Base-by-base conservation (phyloP, 352 stramenopile species). In the Phytophthora pseudosyringae region DNA sequence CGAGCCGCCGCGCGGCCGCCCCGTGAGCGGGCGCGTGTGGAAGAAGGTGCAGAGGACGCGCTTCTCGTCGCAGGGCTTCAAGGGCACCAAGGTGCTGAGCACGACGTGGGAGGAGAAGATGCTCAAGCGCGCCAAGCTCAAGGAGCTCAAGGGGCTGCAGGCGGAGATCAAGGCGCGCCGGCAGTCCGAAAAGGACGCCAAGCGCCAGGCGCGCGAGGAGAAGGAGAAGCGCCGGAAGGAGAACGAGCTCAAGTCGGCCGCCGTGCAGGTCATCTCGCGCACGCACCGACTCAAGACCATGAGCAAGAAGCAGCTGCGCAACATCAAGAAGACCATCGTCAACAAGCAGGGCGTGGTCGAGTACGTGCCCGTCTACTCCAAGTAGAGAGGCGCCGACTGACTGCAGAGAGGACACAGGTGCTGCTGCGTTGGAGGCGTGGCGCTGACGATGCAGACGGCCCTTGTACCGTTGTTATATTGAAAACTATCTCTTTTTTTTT, bases 221-320 rank as follows among this genome's bases (percentile, higher is more conserved):
- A 89, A 90, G 69, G 86, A 95, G 57, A 94, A 93, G 71, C 85
- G 89, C 28, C 83, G 88, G 59, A 85, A 90, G 59, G 86, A 95
- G 74, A 97, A 97, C 76, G 89, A 97, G 74, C 80, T 97, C 69
- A 96, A 96, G 74, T 94, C 88, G 50, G 82, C 87, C 9, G 69
- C 87, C 2, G 82, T 96, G 39, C 89, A 97, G 90, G 80, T 93
- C 73, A 94, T 97, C 53, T 92, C 83, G 31, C 81, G 89, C 68
- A 91, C 88, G 65, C 80, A 94, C 76, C 77, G 88, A 40, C 73
- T 97, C 69, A 97, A 97, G 85, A 89, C 81, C 16, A 97, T 97
- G 89, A 96, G 88, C 82, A 97, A 97, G 86, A 97, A 97, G 75
- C 89, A 97, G 71, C 70, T 97, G 67, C 88, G 88, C 62, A 93